Conservation (phyloP, 1,284 basidiomycete genomes). For the Trichosporon sp. region DNA sequence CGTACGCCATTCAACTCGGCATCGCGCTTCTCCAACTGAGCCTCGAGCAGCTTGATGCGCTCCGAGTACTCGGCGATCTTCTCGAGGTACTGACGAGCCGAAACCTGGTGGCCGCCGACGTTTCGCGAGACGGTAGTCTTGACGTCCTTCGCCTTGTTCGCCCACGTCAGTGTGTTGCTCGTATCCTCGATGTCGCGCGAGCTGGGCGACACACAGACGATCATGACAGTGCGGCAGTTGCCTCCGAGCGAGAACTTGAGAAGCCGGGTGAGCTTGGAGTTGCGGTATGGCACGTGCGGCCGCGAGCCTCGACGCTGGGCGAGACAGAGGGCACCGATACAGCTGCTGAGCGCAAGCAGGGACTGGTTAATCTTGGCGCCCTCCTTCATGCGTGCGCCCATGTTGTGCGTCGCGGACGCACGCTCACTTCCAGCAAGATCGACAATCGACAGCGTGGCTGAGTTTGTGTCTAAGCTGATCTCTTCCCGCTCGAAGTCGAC, state of each 20-base stretch:
- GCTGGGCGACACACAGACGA: conserved; percentile 91
- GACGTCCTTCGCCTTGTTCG: conserved; percentile 93
- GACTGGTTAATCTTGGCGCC: conserved; percentile 98
- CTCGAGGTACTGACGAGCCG: conserved; percentile 89
- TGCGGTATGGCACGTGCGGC: conserved; percentile 88
- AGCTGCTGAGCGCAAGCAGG: conserved; percentile 87
- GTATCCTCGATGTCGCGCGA: conserved; percentile 95
- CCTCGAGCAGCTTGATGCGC: conserved; percentile 59
- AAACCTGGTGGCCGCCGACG: conserved; percentile 85
- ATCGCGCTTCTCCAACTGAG: conserved; percentile 53
- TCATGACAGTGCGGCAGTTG: conserved; percentile 97
- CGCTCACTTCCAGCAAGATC: conserved; percentile 94
- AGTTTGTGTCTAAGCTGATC: conserved; percentile 59
- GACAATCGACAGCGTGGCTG: conserved; percentile 90
- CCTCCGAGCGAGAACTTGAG: conserved; percentile 95
- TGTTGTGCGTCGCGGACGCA: conserved; percentile 88
- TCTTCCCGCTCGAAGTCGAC: conserved; percentile 39
- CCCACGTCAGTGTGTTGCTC: conserved; percentile 92
- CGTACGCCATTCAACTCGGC: conserved; percentile 40
- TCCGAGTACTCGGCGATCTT: conserved; percentile 65
- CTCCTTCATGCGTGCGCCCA: conserved; percentile 96
- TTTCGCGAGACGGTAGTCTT: conserved; percentile 88
- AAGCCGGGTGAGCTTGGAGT: conserved; percentile 91
- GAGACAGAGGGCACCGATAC: conserved; percentile 86
- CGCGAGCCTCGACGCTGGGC: conserved; percentile 68